These are phyloP conservation scores for Pyrenula massariospora DNA, from an alignment of 495 filamentous ascomycete genomes.

Conservation along the genomic window DNA sequence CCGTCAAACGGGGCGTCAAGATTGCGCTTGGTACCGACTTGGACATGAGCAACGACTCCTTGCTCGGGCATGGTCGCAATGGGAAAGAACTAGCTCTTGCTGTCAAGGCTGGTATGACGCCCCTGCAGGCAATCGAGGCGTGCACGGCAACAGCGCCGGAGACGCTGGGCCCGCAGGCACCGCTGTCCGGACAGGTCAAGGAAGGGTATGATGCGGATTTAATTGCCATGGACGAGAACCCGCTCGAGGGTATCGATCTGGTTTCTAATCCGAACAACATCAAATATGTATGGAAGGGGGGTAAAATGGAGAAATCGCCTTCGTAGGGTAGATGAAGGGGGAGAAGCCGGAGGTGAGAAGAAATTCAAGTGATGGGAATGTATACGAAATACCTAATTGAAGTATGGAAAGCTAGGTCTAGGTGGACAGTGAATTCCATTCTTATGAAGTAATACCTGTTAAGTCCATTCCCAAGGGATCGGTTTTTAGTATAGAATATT, in stretches of 20 bases:
- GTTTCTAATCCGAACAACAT: slow-evolving; percentile 27
- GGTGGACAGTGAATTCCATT: too few relatives aligned
- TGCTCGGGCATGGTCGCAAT: slow-evolving; percentile 27
- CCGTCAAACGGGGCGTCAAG: slow-evolving; percentile 16
- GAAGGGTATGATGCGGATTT: slow-evolving; percentile 37
- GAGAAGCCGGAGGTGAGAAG: background rate
- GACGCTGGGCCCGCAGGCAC: slow-evolving; percentile 29
- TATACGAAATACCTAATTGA: too few relatives aligned
- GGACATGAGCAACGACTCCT: slow-evolving; percentile 4
- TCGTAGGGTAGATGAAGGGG: background rate
- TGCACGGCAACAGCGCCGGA: slow-evolving; percentile 38
- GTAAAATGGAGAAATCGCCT: slow-evolving; percentile 22
- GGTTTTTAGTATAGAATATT: too few relatives aligned
- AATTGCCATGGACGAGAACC: slow-evolving; percentile 31
- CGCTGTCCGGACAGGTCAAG: slow-evolving; percentile 32
- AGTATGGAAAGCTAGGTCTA: too few relatives aligned
- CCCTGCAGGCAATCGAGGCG: slow-evolving; percentile 39
- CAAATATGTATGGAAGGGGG: slow-evolving; percentile 34
- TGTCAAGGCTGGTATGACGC: slow-evolving; percentile 36
- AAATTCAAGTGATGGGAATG: too few relatives aligned
- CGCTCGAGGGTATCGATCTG: slow-evolving; percentile 31
- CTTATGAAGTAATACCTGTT: too few relatives aligned
- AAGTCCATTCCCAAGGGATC: too few relatives aligned
- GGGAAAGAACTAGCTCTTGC: slow-evolving; percentile 36
- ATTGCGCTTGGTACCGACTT: slow-evolving; percentile 33